Evolutionary conservation across 1,284 basidiomycete species (phyloP).

Genomic region (Fomitopsis palustris): DNA sequence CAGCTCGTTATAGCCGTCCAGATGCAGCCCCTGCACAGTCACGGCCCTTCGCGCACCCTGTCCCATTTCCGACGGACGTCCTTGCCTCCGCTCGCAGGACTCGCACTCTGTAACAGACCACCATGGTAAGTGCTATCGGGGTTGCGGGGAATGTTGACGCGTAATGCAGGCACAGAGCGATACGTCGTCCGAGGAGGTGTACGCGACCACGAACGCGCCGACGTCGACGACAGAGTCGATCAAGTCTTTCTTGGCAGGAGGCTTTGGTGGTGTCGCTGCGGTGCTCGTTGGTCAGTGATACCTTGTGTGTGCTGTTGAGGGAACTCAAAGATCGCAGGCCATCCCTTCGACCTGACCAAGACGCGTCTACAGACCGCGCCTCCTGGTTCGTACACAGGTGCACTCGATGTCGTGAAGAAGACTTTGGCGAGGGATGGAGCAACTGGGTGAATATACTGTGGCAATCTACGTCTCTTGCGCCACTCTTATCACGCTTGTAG

Average conservation of each 20-base stretch:
- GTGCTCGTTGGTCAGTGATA: slow-evolving; percentile 79
- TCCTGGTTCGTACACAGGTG: slow-evolving; percentile 89
- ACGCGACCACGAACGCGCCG: slow-evolving; percentile 7
- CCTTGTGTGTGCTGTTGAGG: not conserved
- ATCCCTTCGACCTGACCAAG: slow-evolving; percentile 98
- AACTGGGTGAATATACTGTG: slow-evolving; percentile 59
- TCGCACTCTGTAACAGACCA: slow-evolving; percentile 6
- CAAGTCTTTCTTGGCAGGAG: slow-evolving; percentile 89
- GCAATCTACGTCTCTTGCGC: not conserved
- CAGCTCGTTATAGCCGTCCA: not conserved
- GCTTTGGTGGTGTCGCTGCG: slow-evolving; percentile 84
- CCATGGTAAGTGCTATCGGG: slow-evolving; percentile 21
- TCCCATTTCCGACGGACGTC: slow-evolving; percentile 7
- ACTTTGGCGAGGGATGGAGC: slow-evolving; percentile 88
- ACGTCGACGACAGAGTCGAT: slow-evolving; percentile 53
- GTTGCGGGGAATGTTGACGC: not conserved
- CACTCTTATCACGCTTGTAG: slow-evolving; percentile 35
- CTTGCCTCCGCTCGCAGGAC: not conserved
- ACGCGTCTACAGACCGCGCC: slow-evolving; percentile 93
- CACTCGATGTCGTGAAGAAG: slow-evolving; percentile 91
- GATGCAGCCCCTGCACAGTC: slow-evolving; percentile 2
- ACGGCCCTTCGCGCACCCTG: slow-evolving; percentile 4
- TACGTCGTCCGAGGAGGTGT: slow-evolving; percentile 22
- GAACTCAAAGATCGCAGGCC: slow-evolving; percentile 50
- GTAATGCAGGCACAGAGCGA: slow-evolving; percentile 17